Percentiles rank a stretch among this genome's conserved stretches.
These are phyloP conservation scores for Vicia sativa DNA, from an alignment of 306 rosid genomes.

Conservation along the genomic window DNA sequence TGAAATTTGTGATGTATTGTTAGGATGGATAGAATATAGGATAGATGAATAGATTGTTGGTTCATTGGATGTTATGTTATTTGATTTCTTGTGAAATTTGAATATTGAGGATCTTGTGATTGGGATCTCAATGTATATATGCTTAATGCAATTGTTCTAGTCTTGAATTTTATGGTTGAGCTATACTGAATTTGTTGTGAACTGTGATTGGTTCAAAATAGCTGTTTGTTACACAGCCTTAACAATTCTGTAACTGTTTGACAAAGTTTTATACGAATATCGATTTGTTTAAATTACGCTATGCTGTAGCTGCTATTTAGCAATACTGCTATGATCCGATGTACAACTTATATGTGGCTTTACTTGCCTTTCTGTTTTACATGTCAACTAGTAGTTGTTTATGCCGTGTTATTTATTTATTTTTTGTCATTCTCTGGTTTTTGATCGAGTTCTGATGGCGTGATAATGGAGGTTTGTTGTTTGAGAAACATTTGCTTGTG, in stretches of 20 bases:
- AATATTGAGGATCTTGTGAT: slow-evolving; percentile 16
- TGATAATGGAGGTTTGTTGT: slow-evolving; percentile 5
- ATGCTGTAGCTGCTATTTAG: not conserved
- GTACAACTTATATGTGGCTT: not conserved
- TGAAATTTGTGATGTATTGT: not conserved
- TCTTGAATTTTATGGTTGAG: slow-evolving; percentile 11
- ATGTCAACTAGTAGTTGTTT: not conserved
- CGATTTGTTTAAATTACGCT: not conserved
- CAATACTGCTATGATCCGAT: not conserved
- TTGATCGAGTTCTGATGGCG: not conserved
- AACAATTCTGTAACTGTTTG: no score
- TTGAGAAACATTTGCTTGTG: slow-evolving; percentile 5
- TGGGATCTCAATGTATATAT: slow-evolving; percentile 33
- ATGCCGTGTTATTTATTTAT: not conserved
- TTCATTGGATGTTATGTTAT: not conserved
- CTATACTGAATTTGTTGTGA: not conserved
- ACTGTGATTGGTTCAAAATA: not conserved
- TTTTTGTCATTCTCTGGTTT: not conserved
- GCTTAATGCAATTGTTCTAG: not conserved
- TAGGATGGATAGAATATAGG: not conserved
- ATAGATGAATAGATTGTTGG: not conserved
- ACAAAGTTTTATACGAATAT: no score
- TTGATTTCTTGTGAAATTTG: slow-evolving; percentile 9
- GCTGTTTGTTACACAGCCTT: no score
- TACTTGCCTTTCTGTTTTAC: not conserved